A percentile compares a stretch with the other conserved stretches of the same genome.
Evolutionary conservation across 345 rosid species (phyloP).

Genomic region (Salix dunnii): DNA sequence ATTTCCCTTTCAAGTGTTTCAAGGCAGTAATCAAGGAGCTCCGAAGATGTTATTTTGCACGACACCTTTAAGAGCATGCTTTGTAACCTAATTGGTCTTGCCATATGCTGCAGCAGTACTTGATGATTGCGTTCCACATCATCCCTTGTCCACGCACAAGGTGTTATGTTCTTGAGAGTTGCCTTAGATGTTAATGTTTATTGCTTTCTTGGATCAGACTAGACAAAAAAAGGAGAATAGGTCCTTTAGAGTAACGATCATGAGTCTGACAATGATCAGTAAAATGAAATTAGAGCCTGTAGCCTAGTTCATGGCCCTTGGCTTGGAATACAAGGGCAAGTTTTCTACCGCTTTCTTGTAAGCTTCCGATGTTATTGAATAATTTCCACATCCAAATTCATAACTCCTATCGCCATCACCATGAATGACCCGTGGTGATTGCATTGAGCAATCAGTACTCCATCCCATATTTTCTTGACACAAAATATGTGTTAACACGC

Average conservation of each 20-base stretch:
- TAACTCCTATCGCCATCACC: constrained; percentile 70
- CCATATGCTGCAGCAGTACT: constrained; percentile 42
- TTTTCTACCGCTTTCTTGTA: constrained; percentile 43
- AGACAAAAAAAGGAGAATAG: constrained; percentile 51
- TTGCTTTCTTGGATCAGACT: constrained; percentile 34
- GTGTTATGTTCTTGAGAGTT: constrained; percentile 2
- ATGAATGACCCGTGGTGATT: constrained; percentile 49
- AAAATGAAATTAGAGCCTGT: constrained; percentile 46
- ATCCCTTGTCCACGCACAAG: constrained; percentile 44
- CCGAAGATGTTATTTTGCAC: constrained; percentile 47
- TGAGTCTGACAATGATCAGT: constrained; percentile 45
- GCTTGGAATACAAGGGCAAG: constrained; percentile 41
- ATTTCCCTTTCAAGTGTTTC: constrained; percentile 47
- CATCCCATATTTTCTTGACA: constrained; percentile 59
- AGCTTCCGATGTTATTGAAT: constrained; percentile 49
- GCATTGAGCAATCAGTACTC: constrained; percentile 60
- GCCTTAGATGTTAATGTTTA: background rate
- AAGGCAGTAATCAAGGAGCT: constrained; percentile 68
- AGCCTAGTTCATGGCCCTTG: constrained; percentile 40
- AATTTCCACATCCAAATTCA: constrained; percentile 59
- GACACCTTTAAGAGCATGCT: constrained; percentile 58
- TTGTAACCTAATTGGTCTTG: constrained; percentile 41
- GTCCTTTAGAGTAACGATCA: constrained; percentile 53
- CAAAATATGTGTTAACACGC: background rate
- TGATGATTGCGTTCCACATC: constrained; percentile 53